Evolutionary conservation across 2,329 filamentous ascomycete species (phyloP), one percentile per base, ranked within the genome.

Genomic region (Colletotrichum coccodes): DNA sequence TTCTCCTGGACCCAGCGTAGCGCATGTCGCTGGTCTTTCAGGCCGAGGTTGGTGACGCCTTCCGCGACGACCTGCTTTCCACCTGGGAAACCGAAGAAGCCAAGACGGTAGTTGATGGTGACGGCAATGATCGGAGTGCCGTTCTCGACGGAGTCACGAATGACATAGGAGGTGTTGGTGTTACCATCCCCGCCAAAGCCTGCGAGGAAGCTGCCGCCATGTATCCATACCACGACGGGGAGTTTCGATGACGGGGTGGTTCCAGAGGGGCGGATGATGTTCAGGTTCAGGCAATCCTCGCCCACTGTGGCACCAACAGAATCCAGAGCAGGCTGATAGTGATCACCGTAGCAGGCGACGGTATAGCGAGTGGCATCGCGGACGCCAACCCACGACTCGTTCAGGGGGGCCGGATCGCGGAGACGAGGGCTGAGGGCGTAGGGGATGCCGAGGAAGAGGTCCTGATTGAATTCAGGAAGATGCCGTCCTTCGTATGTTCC

Each of bases 211-310:
- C 75, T 75, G 26, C 77, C 78, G 26, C 83, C 83, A 64, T 90
- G 85, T 49, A 90, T 88, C 87, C 87, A 90, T 0, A 89, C 81
- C 7, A 81, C 82, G 8, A 90, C 85, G 0, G 89, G 89, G 3
- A 91, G 79, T 11, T 77, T 80, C 4, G 76, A 75, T n/a, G n/a
- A 32, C 4, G 69, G 64, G 7, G 38, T 57, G 14, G 66, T 61
- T 7, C 73, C 72, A 42, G 76, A 69, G 0, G 88, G 87, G 3
- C 89, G 83, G 30, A 91, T 79, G 6, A 92, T 82, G 72, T 90
- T 91, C 70, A 91, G 78, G 52, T 87, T 89, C 6, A 91, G 80
- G 70, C 89, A 91, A 71, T 90, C 86, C 72, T 91, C 89, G n/a
- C 80, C 70, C 75, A 76, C 28, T 5, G 64, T 77, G n/a, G 73